These are phyloP conservation scores for Lithocarpus polystachyus DNA, from an alignment of 306 rosid genomes.

Conservation along the genomic window DNA sequence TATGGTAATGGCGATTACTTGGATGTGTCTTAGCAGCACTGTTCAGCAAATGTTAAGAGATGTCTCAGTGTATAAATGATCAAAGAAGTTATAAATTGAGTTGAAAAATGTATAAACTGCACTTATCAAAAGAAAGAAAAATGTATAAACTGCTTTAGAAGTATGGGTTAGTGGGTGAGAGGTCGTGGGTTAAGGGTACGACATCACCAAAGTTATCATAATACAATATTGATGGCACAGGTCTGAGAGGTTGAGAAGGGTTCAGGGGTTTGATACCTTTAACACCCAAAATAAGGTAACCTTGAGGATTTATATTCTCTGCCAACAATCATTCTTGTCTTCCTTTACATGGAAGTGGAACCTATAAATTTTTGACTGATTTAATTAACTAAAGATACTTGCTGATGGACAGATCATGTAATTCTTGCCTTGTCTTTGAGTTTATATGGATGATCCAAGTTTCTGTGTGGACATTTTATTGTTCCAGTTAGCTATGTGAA, in stretches of 20 bases:
- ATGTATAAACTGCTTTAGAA: background rate
- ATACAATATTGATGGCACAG: too few relatives aligned
- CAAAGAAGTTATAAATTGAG: background rate
- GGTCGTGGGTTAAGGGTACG: too few relatives aligned
- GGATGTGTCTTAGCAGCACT: background rate
- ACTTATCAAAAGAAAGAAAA: background rate
- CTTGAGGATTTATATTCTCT: background rate
- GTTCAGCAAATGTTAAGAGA: background rate
- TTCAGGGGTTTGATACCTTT: too few relatives aligned
- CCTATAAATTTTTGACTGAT: background rate
- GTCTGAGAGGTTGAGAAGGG: too few relatives aligned
- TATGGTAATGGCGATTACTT: background rate
- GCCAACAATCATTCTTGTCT: background rate
- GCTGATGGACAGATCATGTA: background rate
- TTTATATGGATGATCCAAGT: background rate
- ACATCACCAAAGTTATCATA: too few relatives aligned
- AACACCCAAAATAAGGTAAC: too few relatives aligned
- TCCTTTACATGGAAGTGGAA: too few relatives aligned
- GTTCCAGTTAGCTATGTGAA: background rate
- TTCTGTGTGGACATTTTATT: background rate
- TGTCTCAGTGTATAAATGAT: background rate
- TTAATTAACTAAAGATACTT: background rate
- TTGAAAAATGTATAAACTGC: background rate
- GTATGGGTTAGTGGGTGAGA: too few relatives aligned
- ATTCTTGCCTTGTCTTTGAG: background rate